Evolutionary conservation across 371 early-diverging fungal genomes (phyloP), one percentile per base, ranked within the genome.

Genomic region (Rhizomucor pusillus): DNA sequence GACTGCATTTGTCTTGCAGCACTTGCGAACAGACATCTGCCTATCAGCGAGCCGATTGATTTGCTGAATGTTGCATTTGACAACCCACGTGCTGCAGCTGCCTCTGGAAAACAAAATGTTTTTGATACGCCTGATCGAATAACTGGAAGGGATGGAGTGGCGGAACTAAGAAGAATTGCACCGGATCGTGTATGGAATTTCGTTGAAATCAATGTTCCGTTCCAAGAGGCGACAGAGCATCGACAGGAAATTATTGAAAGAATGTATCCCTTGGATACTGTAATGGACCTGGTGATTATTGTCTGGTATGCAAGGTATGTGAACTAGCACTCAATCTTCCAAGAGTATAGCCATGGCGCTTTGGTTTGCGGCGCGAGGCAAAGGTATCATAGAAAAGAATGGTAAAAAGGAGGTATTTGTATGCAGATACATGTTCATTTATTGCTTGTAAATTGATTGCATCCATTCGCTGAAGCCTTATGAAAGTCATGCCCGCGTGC

Each of bases 11-110:
- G 84, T 33, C 71, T 98, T 7, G 96, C 97, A 0, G 90, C 88
- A 0, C 69, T 95, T 4, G 87, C 89, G 0, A 77, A 92, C 58
- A 63, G 64, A 10, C 70, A 83, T 43, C 58, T 97, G 2, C 91
- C 94, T 0, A 43, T 59, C 0, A 63, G 74, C 3, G 90, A 90
- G 52, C 81, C 90, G 0, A 92, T 96, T 43, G 97, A 98, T 66
- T 68, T 98, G n/a, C 65, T 98, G 22, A 97, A 97, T 66, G 97
- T 97, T 4, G 91, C 93, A 3, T 98, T 98, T 67, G 96, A 95
- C 55, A 96, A 96, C 59, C 96, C 95, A 13, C 79, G 97, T 6
- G 54, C 77, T 52, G 16, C 47, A 56, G 24, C 24, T 47, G 35
- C 43, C 41, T 51, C 52, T 53, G 60, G 43, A 44, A 48, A 57